Evolutionary conservation across 305 asterid genomes (phyloP).

Genomic region (Rubia tinctorum): DNA sequence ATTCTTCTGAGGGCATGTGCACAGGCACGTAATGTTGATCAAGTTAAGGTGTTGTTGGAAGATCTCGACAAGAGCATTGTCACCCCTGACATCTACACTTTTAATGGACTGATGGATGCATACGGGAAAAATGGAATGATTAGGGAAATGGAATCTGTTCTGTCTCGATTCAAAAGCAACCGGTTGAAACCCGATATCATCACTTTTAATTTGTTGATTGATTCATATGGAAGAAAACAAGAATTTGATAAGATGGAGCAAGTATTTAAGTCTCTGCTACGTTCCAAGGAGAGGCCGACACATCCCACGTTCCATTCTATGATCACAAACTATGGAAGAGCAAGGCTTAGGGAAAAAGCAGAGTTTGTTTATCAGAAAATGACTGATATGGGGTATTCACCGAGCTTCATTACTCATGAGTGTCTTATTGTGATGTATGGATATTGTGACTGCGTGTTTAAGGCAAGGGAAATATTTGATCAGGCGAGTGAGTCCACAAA

Average conservation of each 20-base stretch:
- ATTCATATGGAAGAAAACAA: conserved; percentile 87
- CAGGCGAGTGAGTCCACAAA: conserved; percentile 43
- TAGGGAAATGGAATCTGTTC: conserved; percentile 75
- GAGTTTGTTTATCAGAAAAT: conserved; percentile 53
- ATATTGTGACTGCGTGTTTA: conserved; percentile 63
- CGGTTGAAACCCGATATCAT: conserved; percentile 76
- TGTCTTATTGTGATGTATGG: conserved; percentile 81
- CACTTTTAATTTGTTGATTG: conserved; percentile 78
- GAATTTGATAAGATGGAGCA: conserved; percentile 96
- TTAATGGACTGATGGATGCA: conserved; percentile 95
- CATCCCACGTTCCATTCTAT: conserved; percentile 85
- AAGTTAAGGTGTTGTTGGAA: conserved; percentile 62
- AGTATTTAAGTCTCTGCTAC: conserved; percentile 71
- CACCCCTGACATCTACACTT: conserved; percentile 79
- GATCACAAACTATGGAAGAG: conserved; percentile 94
- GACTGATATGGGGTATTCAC: conserved; percentile 76
- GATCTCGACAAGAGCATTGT: conserved; percentile 66
- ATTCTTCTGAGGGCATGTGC: conserved; percentile 90
- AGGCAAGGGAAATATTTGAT: conserved; percentile 72
- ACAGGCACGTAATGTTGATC: conserved; percentile 60
- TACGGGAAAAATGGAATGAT: conserved; percentile 92
- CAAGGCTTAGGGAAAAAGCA: conserved; percentile 75
- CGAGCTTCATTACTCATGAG: conserved; percentile 77
- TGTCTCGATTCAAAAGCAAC: conserved; percentile 69
- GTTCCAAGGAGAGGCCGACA: conserved; percentile 77